phyloP scores from a whole-genome alignment of 805 yeast species.

The Cyberlindnera maclurae region DNA sequence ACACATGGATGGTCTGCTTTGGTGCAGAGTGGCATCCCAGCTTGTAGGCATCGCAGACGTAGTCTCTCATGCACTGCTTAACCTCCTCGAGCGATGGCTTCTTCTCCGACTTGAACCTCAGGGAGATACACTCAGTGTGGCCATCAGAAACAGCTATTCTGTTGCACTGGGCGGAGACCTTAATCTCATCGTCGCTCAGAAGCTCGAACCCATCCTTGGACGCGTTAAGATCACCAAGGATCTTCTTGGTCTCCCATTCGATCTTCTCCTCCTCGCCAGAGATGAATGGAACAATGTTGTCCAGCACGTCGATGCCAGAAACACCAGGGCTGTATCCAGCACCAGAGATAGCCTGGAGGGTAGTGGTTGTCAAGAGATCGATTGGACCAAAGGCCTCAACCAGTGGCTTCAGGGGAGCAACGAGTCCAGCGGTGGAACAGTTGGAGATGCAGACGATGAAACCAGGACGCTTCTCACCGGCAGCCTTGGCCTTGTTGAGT shows the following conservation, averaged over 20 bases:
- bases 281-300: constrained; percentile 91
- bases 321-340: constrained; percentile 99
- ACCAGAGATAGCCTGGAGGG: constrained; percentile 96
- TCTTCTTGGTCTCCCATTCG: constrained; percentile 97
- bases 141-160: constrained; percentile 97
- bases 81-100: constrained; percentile 82
- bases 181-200: constrained; percentile 61
- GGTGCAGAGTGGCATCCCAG: constrained; percentile 92
- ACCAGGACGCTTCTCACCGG: constrained; percentile 60
- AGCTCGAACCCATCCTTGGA: constrained; percentile 50
- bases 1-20: constrained; percentile 80
- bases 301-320: constrained; percentile 88
- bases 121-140: constrained; percentile 90
- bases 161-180: constrained; percentile 93
- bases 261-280: constrained; percentile 97
- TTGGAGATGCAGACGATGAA: constrained; percentile 92
- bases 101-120: constrained; percentile 73
- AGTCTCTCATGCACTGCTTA: constrained; percentile 60
- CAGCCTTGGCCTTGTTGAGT: constrained; percentile 44
- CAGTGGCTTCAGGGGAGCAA: constrained; percentile 94
- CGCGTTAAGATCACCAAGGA: constrained; percentile 57
- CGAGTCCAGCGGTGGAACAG: constrained; percentile 97
- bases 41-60: constrained; percentile 74
- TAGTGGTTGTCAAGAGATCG: constrained; percentile 78
- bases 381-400: constrained; percentile 87